Conservation (phyloP, 768 basidiomycete genomes). For the Mycena floridula region DNA sequence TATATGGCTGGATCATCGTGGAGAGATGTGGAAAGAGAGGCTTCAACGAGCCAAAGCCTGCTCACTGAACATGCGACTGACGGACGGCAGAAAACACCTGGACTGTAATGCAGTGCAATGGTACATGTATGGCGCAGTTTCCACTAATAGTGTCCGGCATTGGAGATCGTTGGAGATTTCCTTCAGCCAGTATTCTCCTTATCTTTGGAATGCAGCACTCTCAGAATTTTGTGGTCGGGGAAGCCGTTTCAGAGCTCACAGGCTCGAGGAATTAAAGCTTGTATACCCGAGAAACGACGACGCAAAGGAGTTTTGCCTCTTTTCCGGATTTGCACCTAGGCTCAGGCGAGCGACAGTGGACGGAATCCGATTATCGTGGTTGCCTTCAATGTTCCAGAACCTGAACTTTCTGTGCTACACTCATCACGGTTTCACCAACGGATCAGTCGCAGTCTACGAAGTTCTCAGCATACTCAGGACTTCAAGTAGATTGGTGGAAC, state of each 20-base stretch:
- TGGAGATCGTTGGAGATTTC: constrained; percentile 59
- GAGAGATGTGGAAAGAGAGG: constrained; percentile 58
- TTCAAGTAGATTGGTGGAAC: constrained; percentile 44
- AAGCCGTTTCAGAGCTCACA: constrained; percentile 27
- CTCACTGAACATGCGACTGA: constrained; percentile 53
- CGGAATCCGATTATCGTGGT: constrained; percentile 59
- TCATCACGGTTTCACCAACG: constrained; percentile 62
- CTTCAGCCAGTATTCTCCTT: constrained; percentile 51
- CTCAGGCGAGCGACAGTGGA: constrained; percentile 52
- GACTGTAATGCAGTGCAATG: constrained; percentile 46
- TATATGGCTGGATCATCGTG: constrained; percentile 41
- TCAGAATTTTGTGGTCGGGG: constrained; percentile 41
- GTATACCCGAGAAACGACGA: constrained; percentile 63
- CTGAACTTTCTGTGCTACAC: constrained; percentile 64
- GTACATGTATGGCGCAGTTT: constrained; percentile 49
- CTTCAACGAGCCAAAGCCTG: constrained; percentile 55
- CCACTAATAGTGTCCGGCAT: constrained; percentile 41
- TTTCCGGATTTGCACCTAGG: constrained; percentile 53
- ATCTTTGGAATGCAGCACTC: constrained; percentile 64
- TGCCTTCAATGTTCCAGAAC: constrained; percentile 55
- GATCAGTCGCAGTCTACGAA: constrained; percentile 50
- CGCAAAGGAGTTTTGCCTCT: constrained; percentile 58
- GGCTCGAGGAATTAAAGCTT: constrained; percentile 50
- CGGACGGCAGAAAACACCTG: constrained; percentile 11
- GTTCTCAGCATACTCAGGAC: constrained; percentile 52